Evolutionary conservation across 805 yeast species (phyloP).

Genomic region (Lipomyces orientalis): DNA sequence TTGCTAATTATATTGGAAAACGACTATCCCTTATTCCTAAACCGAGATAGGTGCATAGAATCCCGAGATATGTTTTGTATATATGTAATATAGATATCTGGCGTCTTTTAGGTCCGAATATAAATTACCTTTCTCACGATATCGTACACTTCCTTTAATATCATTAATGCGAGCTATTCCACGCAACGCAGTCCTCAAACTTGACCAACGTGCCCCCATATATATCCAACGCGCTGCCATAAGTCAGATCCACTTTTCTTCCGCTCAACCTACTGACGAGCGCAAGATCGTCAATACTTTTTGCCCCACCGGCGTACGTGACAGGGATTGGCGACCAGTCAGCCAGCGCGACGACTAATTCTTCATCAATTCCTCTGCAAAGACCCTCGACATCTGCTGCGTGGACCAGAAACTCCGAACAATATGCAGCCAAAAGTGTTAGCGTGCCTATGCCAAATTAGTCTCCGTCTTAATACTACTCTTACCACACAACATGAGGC

Average conservation of each 20-base stretch:
- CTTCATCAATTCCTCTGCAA: conserved; percentile 88
- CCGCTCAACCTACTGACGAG: conserved; percentile 69
- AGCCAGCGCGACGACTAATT: conserved; percentile 70
- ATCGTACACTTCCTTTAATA: background rate
- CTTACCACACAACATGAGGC: background rate
- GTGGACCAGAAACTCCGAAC: conserved; percentile 88
- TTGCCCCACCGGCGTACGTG: conserved; percentile 98
- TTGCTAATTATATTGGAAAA: background rate
- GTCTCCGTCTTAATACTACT: background rate
- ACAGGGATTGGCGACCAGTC: conserved; percentile 80
- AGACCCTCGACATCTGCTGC: conserved; percentile 99
- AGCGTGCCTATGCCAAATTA: conserved; percentile 52
- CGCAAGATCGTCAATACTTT: conserved; percentile 67
- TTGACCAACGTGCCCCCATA: conserved; percentile 88
- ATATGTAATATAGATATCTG: conserved; percentile 7
- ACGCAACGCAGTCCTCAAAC: conserved; percentile 72
- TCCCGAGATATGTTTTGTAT: background rate
- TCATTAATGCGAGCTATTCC: conserved; percentile 59
- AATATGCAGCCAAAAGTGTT: conserved; percentile 60
- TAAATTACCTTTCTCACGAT: background rate
- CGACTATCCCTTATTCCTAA: background rate
- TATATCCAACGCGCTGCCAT: conserved; percentile 90
- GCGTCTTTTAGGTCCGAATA: background rate
- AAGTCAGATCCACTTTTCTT: conserved; percentile 90
- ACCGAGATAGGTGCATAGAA: background rate